Evolutionary conservation across 2,329 filamentous ascomycete species (phyloP).

Genomic region (Xylariaceae sp.): DNA sequence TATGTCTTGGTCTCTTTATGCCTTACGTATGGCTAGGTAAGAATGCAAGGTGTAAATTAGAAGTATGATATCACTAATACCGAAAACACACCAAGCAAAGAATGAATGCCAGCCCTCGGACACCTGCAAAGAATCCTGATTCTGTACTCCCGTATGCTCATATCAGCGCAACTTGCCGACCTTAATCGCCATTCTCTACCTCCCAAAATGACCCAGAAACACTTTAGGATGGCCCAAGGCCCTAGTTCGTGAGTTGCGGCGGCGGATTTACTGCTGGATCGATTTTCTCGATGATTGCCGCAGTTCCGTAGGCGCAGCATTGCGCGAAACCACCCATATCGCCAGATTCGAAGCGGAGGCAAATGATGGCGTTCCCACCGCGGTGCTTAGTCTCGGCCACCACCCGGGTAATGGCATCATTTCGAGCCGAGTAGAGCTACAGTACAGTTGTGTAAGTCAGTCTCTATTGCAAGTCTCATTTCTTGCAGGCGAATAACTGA

Average conservation of each 20-base stretch:
- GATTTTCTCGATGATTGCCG: constrained; percentile 63
- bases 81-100: not conserved
- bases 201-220: too few relatives aligned
- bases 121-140: too few relatives aligned
- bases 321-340: constrained; percentile 63
- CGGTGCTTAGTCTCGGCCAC: constrained; percentile 63
- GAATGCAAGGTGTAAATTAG: too few relatives aligned
- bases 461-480: not conserved
- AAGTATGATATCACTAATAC: not conserved
- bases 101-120: too few relatives aligned
- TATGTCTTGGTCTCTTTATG: too few relatives aligned
- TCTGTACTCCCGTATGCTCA: too few relatives aligned
- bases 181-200: too few relatives aligned
- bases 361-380: constrained; percentile 67
- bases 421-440: constrained; percentile 62
- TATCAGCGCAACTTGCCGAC: too few relatives aligned
- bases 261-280: constrained; percentile 42
- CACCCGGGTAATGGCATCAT: constrained; percentile 62
- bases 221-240: too few relatives aligned
- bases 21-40: too few relatives aligned
- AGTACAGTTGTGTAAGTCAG: constrained; percentile 4
- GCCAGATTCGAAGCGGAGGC: constrained; percentile 63
- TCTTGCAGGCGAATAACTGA: not conserved
- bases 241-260: constrained; percentile 30
- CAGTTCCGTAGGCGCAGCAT: constrained; percentile 67